These are phyloP conservation scores for Phytopythium chamaehyphon DNA, from an alignment of 352 stramenopile genomes.

Conservation along the genomic window DNA sequence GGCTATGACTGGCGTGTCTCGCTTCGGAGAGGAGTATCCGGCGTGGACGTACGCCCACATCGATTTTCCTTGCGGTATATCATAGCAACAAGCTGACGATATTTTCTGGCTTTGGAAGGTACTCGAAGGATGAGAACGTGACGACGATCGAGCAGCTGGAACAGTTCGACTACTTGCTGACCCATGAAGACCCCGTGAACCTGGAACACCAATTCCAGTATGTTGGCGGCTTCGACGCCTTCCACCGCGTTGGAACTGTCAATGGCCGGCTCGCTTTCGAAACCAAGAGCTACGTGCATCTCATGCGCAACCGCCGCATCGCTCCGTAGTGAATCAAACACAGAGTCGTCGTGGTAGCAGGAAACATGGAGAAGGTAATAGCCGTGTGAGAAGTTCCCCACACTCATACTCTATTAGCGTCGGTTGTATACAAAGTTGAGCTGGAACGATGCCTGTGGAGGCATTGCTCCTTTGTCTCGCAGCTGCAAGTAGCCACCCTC, in stretches of 20 bases:
- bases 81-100: too few species aligned
- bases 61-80: not conserved
- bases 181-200: constrained; percentile 25
- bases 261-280: constrained; percentile 37
- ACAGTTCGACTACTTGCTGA: constrained; percentile 66
- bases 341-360: too few species aligned
- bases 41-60: constrained; percentile 51
- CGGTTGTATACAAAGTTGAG: not conserved
- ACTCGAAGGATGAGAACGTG: constrained; percentile 73
- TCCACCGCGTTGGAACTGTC: constrained; percentile 33
- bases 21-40: constrained; percentile 79
- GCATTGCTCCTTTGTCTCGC: not conserved
- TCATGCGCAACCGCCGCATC: constrained; percentile 45
- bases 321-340: not conserved
- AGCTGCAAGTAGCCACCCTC: too few species aligned
- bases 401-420: too few species aligned
- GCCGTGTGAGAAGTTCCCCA: too few species aligned
- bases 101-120: too few species aligned
- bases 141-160: constrained; percentile 37
- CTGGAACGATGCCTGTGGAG: not conserved
- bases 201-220: constrained; percentile 44
- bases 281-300: constrained; percentile 43
- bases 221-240: constrained; percentile 40
- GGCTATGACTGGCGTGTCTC: constrained; percentile 93
- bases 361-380: too few species aligned